Evolutionary conservation across 106 monocot genomes (phyloP), one percentile per base, ranked within the genome.

Genomic region (Iris macrosiphon): DNA sequence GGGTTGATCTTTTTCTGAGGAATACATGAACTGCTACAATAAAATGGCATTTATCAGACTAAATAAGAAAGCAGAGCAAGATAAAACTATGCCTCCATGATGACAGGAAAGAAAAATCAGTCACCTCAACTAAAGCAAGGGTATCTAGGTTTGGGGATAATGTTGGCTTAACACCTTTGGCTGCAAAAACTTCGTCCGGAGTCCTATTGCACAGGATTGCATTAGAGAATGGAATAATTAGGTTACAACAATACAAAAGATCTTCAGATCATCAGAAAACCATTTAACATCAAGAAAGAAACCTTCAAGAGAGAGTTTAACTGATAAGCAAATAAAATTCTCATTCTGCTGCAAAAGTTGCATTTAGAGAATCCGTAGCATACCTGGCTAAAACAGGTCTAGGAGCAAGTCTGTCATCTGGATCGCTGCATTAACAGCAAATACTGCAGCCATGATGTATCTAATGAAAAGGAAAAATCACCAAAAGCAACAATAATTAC

Each of bases 91-190:
- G n/a, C n/a, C n/a, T n/a, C n/a, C n/a, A n/a, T n/a, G n/a, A n/a
- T 21, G 17, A 41, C 4, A 50, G 26, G 1, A 11, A 66, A 30
- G 17, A 16, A 47, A 15, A 48, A 4, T n/a, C 9, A 55, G 34
- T 39, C 37, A 87, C 92, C 92, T 93, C 83, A 56, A 93, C 79
- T 39, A 93, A 50, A 17, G 87, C 80, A 80, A 93, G 92, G 13
- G 87, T 93, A 54, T 87, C 68, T 33, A 93, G 71, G 55, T 93
- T 93, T 33, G 92, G 87, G 60, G 92, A 93, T 55, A 93, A 61
- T 65, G 79, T 87, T 41, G 87, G 87, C 64, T 93, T 93, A 10
- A 93, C 92, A 66, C 92, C 87, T 80, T 78, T 93, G 45, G 83
- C 92, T 67, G 75, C 70, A 72, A 74, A 72, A 77, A 93, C 87